Conservation (phyloP, 208 protist species). For the Trypanosoma mega region DNA sequence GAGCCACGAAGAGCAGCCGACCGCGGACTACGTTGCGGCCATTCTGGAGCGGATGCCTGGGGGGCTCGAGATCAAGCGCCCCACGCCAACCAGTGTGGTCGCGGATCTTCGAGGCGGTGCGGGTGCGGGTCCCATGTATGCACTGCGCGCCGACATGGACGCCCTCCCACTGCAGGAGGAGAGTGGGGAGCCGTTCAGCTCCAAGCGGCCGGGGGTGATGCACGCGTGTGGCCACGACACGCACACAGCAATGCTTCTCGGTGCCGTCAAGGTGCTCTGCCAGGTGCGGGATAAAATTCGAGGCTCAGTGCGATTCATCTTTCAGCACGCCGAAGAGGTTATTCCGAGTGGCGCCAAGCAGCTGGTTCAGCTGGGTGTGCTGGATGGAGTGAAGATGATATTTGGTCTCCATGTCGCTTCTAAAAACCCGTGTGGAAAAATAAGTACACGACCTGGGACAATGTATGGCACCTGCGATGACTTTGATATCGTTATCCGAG, state of each 20-base stretch:
- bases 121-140: constrained; percentile 46
- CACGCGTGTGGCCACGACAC: constrained; percentile 73
- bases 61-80: constrained; percentile 36
- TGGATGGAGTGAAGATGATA: constrained; percentile 58
- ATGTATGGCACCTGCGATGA: constrained; percentile 56
- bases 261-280: constrained; percentile 67
- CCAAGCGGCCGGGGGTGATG: constrained; percentile 55
- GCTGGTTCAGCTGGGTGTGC: constrained; percentile 42
- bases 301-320: constrained; percentile 70
- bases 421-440: constrained; percentile 26
- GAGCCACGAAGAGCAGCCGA: constrained; percentile 45
- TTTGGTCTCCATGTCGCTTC: constrained; percentile 48
- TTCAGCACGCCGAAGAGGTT: constrained; percentile 73
- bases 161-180: constrained; percentile 67
- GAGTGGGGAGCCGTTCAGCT: constrained; percentile 61
- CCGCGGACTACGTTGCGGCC: constrained; percentile 45
- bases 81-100: constrained; percentile 43
- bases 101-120: constrained; percentile 56
- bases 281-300: constrained; percentile 39
- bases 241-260: constrained; percentile 70
- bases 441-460: constrained; percentile 30
- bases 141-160: constrained; percentile 70
- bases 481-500: constrained; percentile 70
- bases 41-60: constrained; percentile 41
- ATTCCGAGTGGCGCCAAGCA: constrained; percentile 56